A percentile compares a stretch with the other conserved stretches of the same genome.
Evolutionary conservation across 208 protist species (phyloP).

Genomic region (Leishmania lainsoni): DNA sequence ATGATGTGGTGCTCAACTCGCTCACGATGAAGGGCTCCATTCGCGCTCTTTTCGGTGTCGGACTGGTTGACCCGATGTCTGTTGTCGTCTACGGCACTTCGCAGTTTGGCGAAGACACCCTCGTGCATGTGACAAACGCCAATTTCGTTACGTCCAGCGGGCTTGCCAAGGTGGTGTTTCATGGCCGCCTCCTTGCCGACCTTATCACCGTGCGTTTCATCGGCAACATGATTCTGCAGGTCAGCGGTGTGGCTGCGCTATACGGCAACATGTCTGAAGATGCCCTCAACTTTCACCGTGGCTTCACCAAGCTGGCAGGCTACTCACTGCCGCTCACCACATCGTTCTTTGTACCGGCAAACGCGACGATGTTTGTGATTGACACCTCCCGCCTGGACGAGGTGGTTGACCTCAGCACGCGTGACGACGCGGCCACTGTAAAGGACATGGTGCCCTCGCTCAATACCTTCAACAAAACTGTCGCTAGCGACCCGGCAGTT

Average conservation of each 20-base stretch:
- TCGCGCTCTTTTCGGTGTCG: slow-evolving; percentile 25
- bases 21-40: slow-evolving; percentile 46
- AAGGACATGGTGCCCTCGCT: background rate
- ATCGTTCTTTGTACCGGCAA: slow-evolving; percentile 38
- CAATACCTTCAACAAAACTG: background rate
- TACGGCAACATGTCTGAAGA: slow-evolving; percentile 45
- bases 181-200: slow-evolving; percentile 39
- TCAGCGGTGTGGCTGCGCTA: slow-evolving; percentile 33
- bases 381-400: slow-evolving; percentile 34
- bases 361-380: slow-evolving; percentile 41
- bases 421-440: background rate
- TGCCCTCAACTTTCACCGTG: slow-evolving; percentile 17
- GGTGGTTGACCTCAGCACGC: background rate
- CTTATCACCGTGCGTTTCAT: slow-evolving; percentile 43
- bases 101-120: slow-evolving; percentile 44
- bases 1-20: slow-evolving; percentile 62
- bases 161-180: slow-evolving; percentile 51
- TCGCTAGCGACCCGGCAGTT: background rate
- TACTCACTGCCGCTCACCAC: slow-evolving; percentile 21
- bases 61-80: slow-evolving; percentile 25
- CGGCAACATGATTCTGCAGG: slow-evolving; percentile 58
- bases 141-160: slow-evolving; percentile 56
- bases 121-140: slow-evolving; percentile 39
- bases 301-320: background rate
- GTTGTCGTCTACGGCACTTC: slow-evolving; percentile 57